phyloP scores from a whole-genome alignment of 2,329 filamentous ascomycete genomes.

The Diplodia intermedia region DNA sequence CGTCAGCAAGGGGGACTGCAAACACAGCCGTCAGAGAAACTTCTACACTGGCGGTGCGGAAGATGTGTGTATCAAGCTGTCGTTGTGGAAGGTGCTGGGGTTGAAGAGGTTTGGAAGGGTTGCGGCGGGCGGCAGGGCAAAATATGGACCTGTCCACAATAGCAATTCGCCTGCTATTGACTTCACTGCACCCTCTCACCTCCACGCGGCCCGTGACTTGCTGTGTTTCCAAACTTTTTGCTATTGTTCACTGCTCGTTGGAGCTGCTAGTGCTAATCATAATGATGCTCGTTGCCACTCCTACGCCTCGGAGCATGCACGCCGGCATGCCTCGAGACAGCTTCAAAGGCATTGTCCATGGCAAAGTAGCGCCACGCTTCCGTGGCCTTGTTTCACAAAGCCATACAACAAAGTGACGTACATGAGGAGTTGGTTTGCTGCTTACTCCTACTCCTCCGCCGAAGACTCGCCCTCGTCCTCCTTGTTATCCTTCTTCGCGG shows the following conservation, averaged over 20 bases:
- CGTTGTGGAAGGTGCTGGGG: neutral
- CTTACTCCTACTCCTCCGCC: constrained; percentile 46
- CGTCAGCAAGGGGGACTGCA: neutral
- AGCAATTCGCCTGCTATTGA: constrained; percentile 18
- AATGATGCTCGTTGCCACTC: constrained; percentile 17
- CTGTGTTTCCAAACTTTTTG: constrained; percentile 25
- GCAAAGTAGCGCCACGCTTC: neutral
- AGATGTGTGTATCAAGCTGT: neutral
- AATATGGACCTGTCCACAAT: constrained; percentile 21
- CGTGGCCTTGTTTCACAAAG: neutral
- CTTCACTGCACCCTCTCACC: constrained; percentile 5
- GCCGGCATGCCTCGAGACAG: neutral
- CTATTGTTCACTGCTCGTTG: constrained; percentile 25
- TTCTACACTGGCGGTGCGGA: neutral
- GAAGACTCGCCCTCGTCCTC: constrained; percentile 53
- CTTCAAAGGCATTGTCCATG: constrained; percentile 14
- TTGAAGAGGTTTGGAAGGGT: constrained; percentile 14
- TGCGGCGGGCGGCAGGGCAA: constrained; percentile 7
- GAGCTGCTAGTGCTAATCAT: constrained; percentile 26
- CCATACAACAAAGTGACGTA: neutral
- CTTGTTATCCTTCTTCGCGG: constrained; percentile 69
- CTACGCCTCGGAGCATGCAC: constrained; percentile 11
- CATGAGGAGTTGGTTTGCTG: neutral
- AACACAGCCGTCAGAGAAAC: neutral
- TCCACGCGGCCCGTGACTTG: neutral